A percentile compares a stretch with the other conserved stretches of the same genome.
Conservation (phyloP, 352 stramenopile species). For the Phytophthora quininea region DNA sequence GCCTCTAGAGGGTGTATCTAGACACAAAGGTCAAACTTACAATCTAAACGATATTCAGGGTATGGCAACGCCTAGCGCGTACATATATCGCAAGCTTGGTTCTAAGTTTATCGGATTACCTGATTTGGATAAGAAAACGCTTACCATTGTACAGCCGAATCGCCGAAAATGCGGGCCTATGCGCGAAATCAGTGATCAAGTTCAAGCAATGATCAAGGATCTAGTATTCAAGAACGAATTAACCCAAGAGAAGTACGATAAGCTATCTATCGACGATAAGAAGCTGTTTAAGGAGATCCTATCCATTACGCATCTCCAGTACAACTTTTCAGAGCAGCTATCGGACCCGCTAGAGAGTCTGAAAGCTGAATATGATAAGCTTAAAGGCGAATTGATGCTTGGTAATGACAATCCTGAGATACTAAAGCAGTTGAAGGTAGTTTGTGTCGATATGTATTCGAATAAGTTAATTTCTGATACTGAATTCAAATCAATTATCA, state of each 20-base stretch:
- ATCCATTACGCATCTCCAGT: conserved; percentile 10
- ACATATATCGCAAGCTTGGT: conserved; percentile 9
- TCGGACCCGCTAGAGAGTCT: conserved; percentile 11
- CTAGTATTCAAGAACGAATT: conserved; percentile 10
- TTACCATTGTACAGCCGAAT: conserved; percentile 21
- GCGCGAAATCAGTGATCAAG: conserved; percentile 2
- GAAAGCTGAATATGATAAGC: conserved; percentile 2
- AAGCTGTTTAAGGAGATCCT: conserved; percentile 20
- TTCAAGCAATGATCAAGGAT: conserved; percentile 11
- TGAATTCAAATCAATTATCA: conserved; percentile 29
- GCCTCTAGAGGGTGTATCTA: conserved; percentile 9
- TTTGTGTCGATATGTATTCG: conserved; percentile 25
- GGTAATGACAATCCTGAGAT: conserved; percentile 19
- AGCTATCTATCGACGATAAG: conserved; percentile 16
- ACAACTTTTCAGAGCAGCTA: conserved; percentile 6
- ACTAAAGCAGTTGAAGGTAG: conserved; percentile 9
- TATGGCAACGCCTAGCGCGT: conserved; percentile 11
- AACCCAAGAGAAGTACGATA: conserved; percentile 13
- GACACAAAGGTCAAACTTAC: conserved; percentile 7
- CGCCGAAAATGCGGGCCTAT: conserved; percentile 13
- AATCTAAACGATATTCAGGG: conserved; percentile 24
- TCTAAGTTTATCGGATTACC: conserved; percentile 6
- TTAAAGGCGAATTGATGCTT: conserved; percentile 10
- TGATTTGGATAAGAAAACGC: conserved; percentile 8
- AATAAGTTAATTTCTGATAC: conserved; percentile 26